Conservation (phyloP, 306 rosid genomes). For the Dicorynia guianensis region DNA sequence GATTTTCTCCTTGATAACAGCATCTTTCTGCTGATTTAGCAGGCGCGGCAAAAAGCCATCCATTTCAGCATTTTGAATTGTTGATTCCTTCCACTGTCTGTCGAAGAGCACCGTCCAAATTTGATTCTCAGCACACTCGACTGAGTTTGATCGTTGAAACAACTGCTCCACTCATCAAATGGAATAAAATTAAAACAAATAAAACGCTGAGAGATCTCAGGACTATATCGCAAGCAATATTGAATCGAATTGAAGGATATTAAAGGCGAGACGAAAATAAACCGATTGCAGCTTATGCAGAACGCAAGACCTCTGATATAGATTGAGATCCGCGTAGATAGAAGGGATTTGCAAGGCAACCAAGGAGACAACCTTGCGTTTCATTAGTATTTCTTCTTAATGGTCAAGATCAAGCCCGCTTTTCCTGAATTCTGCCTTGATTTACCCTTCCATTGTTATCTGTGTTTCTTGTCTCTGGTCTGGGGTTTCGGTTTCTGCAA, state of each 20-base stretch:
- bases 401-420: slow-evolving; percentile 64
- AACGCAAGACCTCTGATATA: slow-evolving; percentile 65
- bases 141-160: background rate
- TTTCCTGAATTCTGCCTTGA: slow-evolving; percentile 66
- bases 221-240: background rate
- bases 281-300: slow-evolving; percentile 73
- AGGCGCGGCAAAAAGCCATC: slow-evolving; percentile 82
- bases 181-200: too few relatives aligned
- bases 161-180: too few relatives aligned
- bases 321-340: slow-evolving; percentile 10
- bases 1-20: slow-evolving; percentile 63
- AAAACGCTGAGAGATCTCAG: too few relatives aligned
- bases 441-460: slow-evolving; percentile 77
- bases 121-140: background rate
- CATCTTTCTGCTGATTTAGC: slow-evolving; percentile 70
- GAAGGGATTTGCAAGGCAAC: slow-evolving; percentile 5
- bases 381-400: slow-evolving; percentile 72
- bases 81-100: slow-evolving; percentile 71
- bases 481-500: slow-evolving; percentile 58
- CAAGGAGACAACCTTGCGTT: slow-evolving; percentile 56
- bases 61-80: slow-evolving; percentile 69
- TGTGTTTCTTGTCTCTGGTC: slow-evolving; percentile 36
- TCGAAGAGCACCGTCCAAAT: slow-evolving; percentile 27
- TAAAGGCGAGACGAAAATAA: slow-evolving; percentile 57
- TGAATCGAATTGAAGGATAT: background rate